Base-by-base conservation (phyloP, 345 rosid genomes). In the Pistacia vera region DNA sequence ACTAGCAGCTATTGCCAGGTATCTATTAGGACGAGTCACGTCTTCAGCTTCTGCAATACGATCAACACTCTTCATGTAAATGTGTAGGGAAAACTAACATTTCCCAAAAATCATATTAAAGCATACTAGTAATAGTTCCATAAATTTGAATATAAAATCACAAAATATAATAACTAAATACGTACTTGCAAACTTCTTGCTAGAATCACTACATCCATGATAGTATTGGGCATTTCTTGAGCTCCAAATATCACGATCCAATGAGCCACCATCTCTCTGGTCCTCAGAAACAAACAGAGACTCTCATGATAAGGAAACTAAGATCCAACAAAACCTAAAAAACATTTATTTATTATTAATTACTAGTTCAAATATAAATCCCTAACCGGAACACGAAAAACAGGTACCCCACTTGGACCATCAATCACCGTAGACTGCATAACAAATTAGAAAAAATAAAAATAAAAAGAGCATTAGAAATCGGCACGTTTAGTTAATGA, bases 331-430 rank as follows among this genome's bases (percentile, higher is more conserved):
- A 78, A 54, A 54, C 57, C 17, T 54, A 54, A 54, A 16, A 16
- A 54, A 1, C 16, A 13, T 12, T 14, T 4, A 54, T 54, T 54
- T 17, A 3, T 54, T 61, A 49, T 54, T 55, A 38, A 62, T 48
- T 5, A 61, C 18, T 30, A 38, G 12, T 16, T 48, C 36, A 55
- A 35, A 71, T 54, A 73, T 1, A 14, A 76, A 88, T 77, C 76
- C 88, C 97, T 85, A 79, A 93, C 99, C 87, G 93, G 99, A 65
- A 93, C 88, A 61, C 51, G 89, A 61, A 93, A 85, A 62, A 78
- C 78, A 4, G 85, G 68, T 38, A 79, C 81, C 77, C 73, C 81
- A 10, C 48, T 75, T 33, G 78, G 58, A 55, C 73, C 90, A 46
- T 78, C 82, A 36, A 36, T 82, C 20, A 5, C 80, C 35, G 65